phyloP scores from a whole-genome alignment of 176 grass and related monocot genomes.

The Raddia distichophylla region DNA sequence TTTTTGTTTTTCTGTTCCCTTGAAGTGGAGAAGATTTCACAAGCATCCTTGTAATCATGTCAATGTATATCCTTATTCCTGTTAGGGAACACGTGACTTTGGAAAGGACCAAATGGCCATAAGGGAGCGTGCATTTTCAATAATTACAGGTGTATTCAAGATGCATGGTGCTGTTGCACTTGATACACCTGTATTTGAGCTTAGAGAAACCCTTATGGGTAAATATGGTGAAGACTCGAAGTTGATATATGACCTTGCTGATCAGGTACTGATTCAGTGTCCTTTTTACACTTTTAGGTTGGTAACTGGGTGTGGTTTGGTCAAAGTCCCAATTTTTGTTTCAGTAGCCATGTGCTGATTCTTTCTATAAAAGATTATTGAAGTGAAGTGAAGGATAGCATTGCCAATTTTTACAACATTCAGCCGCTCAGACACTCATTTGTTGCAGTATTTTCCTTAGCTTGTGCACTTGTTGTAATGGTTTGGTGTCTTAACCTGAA shows the following conservation, averaged over 20 bases:
- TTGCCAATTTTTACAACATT: background rate
- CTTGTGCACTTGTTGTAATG: background rate
- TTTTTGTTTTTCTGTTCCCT: background rate
- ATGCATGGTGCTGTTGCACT: slow-evolving; percentile 91
- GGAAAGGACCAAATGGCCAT: slow-evolving; percentile 95
- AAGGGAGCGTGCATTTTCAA: slow-evolving; percentile 89
- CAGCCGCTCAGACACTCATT: background rate
- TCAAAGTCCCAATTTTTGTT: background rate
- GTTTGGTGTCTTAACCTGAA: slow-evolving; percentile 13
- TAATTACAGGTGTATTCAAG: slow-evolving; percentile 90
- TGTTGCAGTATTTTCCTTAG: background rate
- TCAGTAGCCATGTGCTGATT: background rate
- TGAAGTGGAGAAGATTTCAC: slow-evolving; percentile 1
- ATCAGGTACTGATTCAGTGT: slow-evolving; percentile 67
- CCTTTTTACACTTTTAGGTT: background rate
- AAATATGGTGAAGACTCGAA: slow-evolving; percentile 99
- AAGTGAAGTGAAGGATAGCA: background rate
- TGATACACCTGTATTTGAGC: slow-evolving; percentile 97
- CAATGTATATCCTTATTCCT: slow-evolving; percentile 15
- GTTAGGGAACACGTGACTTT: slow-evolving; percentile 94
- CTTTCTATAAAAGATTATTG: background rate
- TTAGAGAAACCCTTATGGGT: slow-evolving; percentile 98
- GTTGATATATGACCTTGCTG: slow-evolving; percentile 95
- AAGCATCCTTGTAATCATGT: slow-evolving; percentile 1
- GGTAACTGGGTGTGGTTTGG: background rate